Evolutionary conservation across 2,329 filamentous ascomycete genomes (phyloP).

Genomic region (Colletotrichum lupini): DNA sequence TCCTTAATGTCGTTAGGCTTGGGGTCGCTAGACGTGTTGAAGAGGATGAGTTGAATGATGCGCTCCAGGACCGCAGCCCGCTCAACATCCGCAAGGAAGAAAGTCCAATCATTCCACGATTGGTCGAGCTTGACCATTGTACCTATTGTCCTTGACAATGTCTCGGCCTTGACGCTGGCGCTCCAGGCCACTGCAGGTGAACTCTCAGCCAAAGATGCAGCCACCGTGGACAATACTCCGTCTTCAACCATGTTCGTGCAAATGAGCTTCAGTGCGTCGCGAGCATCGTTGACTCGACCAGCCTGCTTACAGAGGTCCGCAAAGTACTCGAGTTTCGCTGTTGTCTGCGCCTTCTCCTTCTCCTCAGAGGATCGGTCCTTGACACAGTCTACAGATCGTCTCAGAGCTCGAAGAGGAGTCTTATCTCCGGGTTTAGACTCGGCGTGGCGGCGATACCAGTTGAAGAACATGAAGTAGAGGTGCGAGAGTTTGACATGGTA

Average conservation of each 20-base stretch:
- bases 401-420: constrained; percentile 66
- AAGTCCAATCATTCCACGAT: constrained; percentile 67
- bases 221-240: constrained; percentile 66
- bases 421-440: constrained; percentile 51
- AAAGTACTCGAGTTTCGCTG: constrained; percentile 74
- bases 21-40: constrained; percentile 47
- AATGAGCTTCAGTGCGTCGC: constrained; percentile 69
- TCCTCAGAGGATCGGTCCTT: constrained; percentile 64
- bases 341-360: constrained; percentile 68
- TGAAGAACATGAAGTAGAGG: constrained; percentile 71
- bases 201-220: constrained; percentile 57
- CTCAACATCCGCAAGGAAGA: constrained; percentile 61
- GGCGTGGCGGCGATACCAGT: constrained; percentile 42
- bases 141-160: constrained; percentile 68
- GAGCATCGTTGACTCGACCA: constrained; percentile 66
- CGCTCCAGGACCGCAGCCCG: constrained; percentile 71
- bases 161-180: constrained; percentile 58
- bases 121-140: constrained; percentile 69
- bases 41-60: constrained; percentile 62
- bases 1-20: constrained; percentile 50
- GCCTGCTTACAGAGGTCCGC: constrained; percentile 68
- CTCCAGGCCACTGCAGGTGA: constrained; percentile 66
- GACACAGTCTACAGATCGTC: constrained; percentile 72
- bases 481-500: constrained; percentile 77
- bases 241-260: constrained; percentile 70